Evolutionary conservation across 768 basidiomycete species (phyloP), one percentile per base, ranked within the genome.

Genomic region (Serendipita sp.): DNA sequence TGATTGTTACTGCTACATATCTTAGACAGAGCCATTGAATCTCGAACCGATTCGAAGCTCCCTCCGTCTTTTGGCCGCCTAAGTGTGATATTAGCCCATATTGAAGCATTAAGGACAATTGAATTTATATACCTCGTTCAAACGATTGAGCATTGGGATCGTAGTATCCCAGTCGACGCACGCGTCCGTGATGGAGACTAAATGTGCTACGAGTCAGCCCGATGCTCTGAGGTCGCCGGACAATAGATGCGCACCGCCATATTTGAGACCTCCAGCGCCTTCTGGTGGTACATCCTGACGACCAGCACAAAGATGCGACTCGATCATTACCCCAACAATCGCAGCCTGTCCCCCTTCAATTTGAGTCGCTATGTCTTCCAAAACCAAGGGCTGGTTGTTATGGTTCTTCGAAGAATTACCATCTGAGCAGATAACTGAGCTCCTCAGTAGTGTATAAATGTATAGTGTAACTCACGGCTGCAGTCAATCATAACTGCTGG

Each of bases 371-470:
- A 91, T 81, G 73, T 81, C 74, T 67, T 82, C 80, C 64, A 90
- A 70, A 46, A 91, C 90, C 68, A 83, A 83, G 16, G 92, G 85
- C 74, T 96, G 94, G 75, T 94, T 95, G 70, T 82, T 81, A 77
- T 95, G 88, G 74, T 96, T 86, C 78, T 98, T 98, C 66, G 85
- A 83, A 40, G 93, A 96, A 79, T 99, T 99, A 34, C 95, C 95
- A 71, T 97, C 92, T 86, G 71, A 65, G 70, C 23, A 18, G 43
- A 44, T 60, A 11, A 23, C 40, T 44, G 27, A 18, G 18, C 4
- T 10, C 33, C 31, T 33, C 15, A 50, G 67, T 29, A 36, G 27
- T 33, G 40, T 40, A 40, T 6, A 6, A 13, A 13, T 40, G 13
- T 13, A 13, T 13, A 40, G 5, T 40, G 40, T 13, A 5, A 76